Conservation (phyloP, 2,329 filamentous ascomycete genomes). For the Ceratocystis smalleyi region DNA sequence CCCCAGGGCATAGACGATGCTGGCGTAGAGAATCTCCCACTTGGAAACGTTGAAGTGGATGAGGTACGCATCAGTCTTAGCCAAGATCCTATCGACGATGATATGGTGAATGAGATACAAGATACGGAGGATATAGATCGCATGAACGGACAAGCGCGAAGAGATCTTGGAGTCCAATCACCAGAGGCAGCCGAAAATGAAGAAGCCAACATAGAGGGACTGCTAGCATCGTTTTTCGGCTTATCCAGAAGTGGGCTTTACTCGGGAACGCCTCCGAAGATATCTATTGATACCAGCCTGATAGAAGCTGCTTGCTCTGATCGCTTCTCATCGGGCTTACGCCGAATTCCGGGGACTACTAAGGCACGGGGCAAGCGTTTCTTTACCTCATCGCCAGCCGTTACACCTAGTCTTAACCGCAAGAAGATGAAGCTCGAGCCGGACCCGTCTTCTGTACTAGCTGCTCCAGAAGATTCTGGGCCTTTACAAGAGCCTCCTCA, state of each 20-base stretch:
- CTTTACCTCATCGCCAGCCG: constrained; percentile 4
- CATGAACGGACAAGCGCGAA: background rate
- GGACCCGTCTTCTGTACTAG: background rate
- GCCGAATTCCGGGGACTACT: constrained; percentile 21
- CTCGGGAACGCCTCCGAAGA: constrained; percentile 24
- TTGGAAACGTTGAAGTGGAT: constrained; percentile 45
- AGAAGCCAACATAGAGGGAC: background rate
- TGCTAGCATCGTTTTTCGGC: constrained; percentile 22
- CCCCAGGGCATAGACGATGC: constrained; percentile 18
- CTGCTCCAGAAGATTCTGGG: background rate
- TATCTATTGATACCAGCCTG: constrained; percentile 28
- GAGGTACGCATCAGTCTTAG: constrained; percentile 35
- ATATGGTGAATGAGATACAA: background rate
- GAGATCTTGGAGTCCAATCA: background rate
- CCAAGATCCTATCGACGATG: background rate
- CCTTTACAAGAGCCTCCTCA: background rate
- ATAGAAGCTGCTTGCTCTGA: constrained; percentile 29
- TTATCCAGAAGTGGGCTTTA: constrained; percentile 30
- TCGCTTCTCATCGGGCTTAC: constrained; percentile 21
- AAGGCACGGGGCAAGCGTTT: constrained; percentile 12
- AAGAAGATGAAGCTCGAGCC: background rate
- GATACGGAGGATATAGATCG: background rate
- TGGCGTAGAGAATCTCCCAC: constrained; percentile 21
- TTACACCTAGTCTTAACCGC: background rate
- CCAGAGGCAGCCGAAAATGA: background rate